Conservation (phyloP, 768 basidiomycete genomes). For the Auricularia sp. region DNA sequence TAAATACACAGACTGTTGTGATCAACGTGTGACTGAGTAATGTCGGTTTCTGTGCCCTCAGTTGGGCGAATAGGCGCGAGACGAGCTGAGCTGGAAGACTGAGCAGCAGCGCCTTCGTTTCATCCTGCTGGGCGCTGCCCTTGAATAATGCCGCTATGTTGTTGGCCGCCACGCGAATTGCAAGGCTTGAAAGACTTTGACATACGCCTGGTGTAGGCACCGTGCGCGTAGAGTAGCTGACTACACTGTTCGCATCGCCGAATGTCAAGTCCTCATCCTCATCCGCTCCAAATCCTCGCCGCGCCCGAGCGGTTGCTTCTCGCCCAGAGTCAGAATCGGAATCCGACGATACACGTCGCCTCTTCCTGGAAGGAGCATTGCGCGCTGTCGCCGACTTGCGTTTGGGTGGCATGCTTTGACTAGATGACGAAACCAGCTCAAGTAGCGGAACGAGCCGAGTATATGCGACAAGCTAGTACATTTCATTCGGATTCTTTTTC, state of each 20-base stretch:
- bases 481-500: too few relatives aligned
- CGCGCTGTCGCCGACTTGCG: neutral
- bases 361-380: neutral
- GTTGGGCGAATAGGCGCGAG: slow-evolving; percentile 41
- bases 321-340: neutral
- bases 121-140: neutral
- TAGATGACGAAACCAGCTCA: neutral
- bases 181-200: neutral
- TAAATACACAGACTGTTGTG: slow-evolving; percentile 32
- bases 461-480: too few relatives aligned
- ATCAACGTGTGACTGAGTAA: slow-evolving; percentile 47
- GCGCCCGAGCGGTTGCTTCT: neutral
- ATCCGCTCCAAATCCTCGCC: neutral
- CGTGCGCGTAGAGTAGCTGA: neutral
- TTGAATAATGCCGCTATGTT: neutral
- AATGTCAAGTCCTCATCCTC: neutral
- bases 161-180: neutral
- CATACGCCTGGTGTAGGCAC: neutral
- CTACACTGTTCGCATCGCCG: slow-evolving; percentile 3
- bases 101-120: slow-evolving; percentile 21
- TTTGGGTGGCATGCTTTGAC: neutral
- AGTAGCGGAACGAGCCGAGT: too few relatives aligned
- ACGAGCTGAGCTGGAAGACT: slow-evolving; percentile 43
- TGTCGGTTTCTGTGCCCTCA: slow-evolving; percentile 40
- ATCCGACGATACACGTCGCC: neutral